Evolutionary conservation across 2,329 filamentous ascomycete genomes (phyloP), one percentile per base, ranked within the genome.

Genomic region (Orbilia oligospora): DNA sequence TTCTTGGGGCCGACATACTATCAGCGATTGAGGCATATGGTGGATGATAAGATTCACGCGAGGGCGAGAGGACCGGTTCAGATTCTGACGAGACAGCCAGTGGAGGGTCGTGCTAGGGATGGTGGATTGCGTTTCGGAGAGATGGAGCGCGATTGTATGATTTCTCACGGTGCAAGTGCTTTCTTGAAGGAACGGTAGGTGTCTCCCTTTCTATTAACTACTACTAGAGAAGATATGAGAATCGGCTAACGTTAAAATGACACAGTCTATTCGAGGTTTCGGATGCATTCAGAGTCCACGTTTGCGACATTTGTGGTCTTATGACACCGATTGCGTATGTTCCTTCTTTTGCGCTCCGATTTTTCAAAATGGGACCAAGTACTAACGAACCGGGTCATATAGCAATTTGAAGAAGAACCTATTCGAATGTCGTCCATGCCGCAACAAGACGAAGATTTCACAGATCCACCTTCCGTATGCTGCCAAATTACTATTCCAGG

Each of bases 101-200:
- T 99, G 14, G 96, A 99, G 86, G 96, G 96, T 92, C 93, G 97
- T 90, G 96, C 96, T 2, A 89, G 97, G 86, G 97, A 99, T 84
- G 96, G 96, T 89, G 96, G 96, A 87, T 89, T 99, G 53, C 95
- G 97, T 84, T 99, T 99, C 90, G 96, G 96, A 91, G 96, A 99
- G 88, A 99, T 99, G 96, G 97, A 99, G 86, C 95, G 97, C 87
- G 97, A 99, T 90, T 99, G 96, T 85, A 99, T 99, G 96, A 99
- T 99, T 87, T 94, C 97, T n/a, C 97, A 99, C 84, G 96, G 96
- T 84, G 96, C 97, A 2, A 95, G 93, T 69, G 92, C 94, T 0
- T 99, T 99, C 89, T 86, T 99, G 83, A 99, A 99, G 87, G 96
- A 99, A 87, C 90, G 81, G 69, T 81, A 80, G 14, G 78, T 76